Evolutionary conservation across 345 rosid species (phyloP), one percentile per base, ranked within the genome.

Genomic region (Eucalyptus marginata): DNA sequence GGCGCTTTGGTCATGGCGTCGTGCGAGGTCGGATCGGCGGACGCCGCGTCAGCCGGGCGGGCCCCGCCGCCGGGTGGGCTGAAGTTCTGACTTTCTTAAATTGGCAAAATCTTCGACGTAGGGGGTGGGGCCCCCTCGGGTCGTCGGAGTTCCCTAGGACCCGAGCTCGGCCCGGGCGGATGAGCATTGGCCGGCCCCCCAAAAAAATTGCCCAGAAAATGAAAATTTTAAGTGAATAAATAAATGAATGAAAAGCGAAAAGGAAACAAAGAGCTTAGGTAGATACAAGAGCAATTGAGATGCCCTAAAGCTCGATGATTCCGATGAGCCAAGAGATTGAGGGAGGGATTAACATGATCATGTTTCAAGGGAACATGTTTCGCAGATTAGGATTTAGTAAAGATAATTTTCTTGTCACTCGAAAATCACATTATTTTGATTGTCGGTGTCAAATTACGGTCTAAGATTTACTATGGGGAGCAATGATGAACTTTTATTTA

Each of bases 321-420:
- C 16, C 33, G n/a, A 62, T 62, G 31, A 62, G 68, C 31, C 33
- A 13, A 62, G 31, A 62, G 33, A 29, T 3, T 13, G 31, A 27
- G 68, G 68, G 27, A 62, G 15, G 31, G 31, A 62, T 62, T 62
- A 62, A 29, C 68, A 59, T 27, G 31, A 27, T 59, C 31, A 59
- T 6, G 15, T 59, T 59, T 27, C 68, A 22, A 56, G 3, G 58
- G 29, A 56, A 4, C 62, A 25, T 56, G 62, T 56, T 56, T 24
- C 0, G 3, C 0, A 1, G 1, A 25, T 56, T 56, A 6, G 1
- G 13, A 25, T 56, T 56, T 25, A 2, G 13, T 56, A 24, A 56
- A 56, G 6, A 24, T 56, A 22, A 24, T 9, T 56, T 56, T 56
- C 29, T 56, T 56, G 6, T 56, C 62, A 56, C 5, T 56, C 13